Evolutionary conservation across 2,329 filamentous ascomycete genomes (phyloP), one percentile per base, ranked within the genome.

Genomic region (Trichoderma sp.): DNA sequence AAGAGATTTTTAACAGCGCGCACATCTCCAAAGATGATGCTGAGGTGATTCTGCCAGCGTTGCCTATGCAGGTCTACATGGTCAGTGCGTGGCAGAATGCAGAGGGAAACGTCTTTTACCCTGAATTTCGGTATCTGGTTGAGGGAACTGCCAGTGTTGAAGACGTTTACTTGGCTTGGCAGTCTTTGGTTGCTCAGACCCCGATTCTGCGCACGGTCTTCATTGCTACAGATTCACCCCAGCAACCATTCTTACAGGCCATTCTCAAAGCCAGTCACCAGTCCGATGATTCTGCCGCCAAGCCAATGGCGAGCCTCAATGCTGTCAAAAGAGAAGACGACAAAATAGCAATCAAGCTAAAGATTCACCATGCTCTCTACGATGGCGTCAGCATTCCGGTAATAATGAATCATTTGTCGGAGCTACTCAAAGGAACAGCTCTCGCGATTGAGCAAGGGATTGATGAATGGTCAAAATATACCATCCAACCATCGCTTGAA

Each of bases 341-440:
- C 0, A 73, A 75, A 0, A 72, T 74, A 75, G 53, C 73, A 0
- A 69, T 90, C 4, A 81, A 86, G 2, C 83, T 94, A 6, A 84
- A 84, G 30, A 91, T 98, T 5, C 94, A 97, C 74, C 95, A 98
- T 79, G 92, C 93, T 0, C 84, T 98, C 0, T 98, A 98, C 77
- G 95, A 98, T 79, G 94, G 91, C 6, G 86, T 97, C 72, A 96
- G 93, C 76, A 83, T 98, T 5, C 88, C 90, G 1, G 78, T 86
- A 0, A 81, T 97, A 6, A 82, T 94, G 26, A 78, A 85, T 2
- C 77, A 79, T 15, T 64, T 76, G 11, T 73, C 75, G 28, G 65
- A 75, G 47, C 30, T 74, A 13, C 17, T 74, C 3, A 32, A 20
- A 67, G 76, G 28, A 36, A 59, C 55, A 2, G 1, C 57, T 1